Evolutionary conservation across 345 rosid genomes (phyloP).

Genomic region (Fremontodendron californicum): DNA sequence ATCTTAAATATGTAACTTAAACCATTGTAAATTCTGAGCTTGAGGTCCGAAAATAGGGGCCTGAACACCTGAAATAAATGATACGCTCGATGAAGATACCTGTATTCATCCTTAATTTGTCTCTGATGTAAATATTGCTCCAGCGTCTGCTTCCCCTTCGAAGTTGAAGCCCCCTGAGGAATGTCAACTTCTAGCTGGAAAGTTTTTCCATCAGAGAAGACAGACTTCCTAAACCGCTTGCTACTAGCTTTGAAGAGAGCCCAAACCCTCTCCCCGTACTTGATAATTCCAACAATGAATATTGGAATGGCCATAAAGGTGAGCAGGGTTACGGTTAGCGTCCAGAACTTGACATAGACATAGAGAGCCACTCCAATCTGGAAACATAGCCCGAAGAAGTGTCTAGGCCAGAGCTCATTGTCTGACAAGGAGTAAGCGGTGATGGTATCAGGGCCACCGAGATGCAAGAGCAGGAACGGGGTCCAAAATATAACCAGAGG

Average conservation of each 20-base stretch:
- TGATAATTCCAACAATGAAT: conserved; percentile 8
- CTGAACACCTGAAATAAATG: background rate
- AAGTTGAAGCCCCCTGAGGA: background rate
- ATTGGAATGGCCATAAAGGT: background rate
- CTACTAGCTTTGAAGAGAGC: background rate
- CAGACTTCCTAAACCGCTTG: background rate
- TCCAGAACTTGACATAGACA: conserved; percentile 1
- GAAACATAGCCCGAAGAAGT: background rate
- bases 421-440: conserved; percentile 7
- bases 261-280: conserved; percentile 4
- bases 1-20: background rate
- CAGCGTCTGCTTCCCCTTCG: background rate
- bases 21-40: background rate
- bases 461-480: background rate
- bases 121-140: background rate
- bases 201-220: too few species aligned
- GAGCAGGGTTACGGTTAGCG: background rate
- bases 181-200: background rate
- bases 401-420: conserved; percentile 1
- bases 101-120: background rate
- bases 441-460: conserved; percentile 6
- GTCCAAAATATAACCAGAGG: background rate
- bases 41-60: conserved; percentile 1
- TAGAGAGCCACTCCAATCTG: background rate
- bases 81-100: background rate